Evolutionary conservation across 345 rosid genomes (phyloP).

Genomic region (Euphorbia pulcherrima): DNA sequence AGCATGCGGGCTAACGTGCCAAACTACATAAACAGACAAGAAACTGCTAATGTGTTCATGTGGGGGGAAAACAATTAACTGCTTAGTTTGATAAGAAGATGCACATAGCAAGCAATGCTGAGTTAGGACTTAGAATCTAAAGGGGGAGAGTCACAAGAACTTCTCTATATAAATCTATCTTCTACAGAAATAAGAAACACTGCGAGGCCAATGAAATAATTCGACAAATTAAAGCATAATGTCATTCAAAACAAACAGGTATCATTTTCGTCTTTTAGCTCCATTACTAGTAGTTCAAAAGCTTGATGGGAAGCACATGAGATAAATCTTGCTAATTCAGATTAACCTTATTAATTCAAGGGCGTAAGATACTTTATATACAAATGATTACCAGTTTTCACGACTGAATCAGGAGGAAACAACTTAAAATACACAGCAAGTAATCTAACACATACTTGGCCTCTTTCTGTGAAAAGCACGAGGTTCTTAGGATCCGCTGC

Average conservation of each 20-base stretch:
- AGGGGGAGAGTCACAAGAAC: background rate
- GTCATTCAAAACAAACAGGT: background rate
- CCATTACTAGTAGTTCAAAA: background rate
- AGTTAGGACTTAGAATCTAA: background rate
- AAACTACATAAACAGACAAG: constrained; percentile 48
- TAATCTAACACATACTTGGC: constrained; percentile 55
- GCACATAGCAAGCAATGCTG: background rate
- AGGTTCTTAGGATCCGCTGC: constrained; percentile 80
- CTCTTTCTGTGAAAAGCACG: constrained; percentile 90
- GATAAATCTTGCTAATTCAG: background rate
- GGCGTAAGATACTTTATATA: background rate
- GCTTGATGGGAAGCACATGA: background rate
- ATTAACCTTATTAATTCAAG: constrained; percentile 1
- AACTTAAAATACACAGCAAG: background rate
- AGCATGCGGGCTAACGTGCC: constrained; percentile 96
- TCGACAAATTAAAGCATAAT: background rate
- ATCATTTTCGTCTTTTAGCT: background rate
- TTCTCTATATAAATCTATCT: background rate
- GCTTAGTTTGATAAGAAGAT: background rate
- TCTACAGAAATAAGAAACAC: background rate
- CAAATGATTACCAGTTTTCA: constrained; percentile 9
- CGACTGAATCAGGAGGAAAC: background rate
- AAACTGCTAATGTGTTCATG: constrained; percentile 3
- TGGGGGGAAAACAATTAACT: background rate
- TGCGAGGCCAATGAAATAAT: background rate